Conservation (phyloP, 495 filamentous ascomycete genomes). For the Aspergillus coremiiformis region DNA sequence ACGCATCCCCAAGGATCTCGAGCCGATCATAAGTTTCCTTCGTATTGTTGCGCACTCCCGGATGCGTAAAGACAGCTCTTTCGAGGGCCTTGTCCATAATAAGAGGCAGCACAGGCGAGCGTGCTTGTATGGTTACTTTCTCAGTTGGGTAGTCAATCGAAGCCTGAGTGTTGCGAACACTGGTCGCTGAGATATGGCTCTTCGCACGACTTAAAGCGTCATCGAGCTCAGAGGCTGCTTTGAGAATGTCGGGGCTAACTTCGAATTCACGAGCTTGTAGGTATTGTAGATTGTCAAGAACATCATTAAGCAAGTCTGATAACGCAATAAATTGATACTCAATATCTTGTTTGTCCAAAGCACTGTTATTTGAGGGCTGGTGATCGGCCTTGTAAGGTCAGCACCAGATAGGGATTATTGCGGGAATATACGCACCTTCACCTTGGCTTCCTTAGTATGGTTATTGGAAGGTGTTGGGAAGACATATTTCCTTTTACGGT, state of each 20-base stretch:
- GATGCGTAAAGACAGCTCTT: constrained; percentile 61
- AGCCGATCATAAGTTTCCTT: constrained; percentile 55
- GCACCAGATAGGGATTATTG: not conserved
- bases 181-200: not conserved
- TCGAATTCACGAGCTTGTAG: constrained; percentile 2
- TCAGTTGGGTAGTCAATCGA: not conserved
- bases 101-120: constrained; percentile 49
- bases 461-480: constrained; percentile 1
- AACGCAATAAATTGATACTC: constrained; percentile 8
- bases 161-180: not conserved
- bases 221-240: constrained; percentile 18
- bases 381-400: not conserved
- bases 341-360: not conserved
- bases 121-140: not conserved
- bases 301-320: constrained; percentile 5
- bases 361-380: not conserved
- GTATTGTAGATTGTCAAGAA: constrained; percentile 10
- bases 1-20: constrained; percentile 71
- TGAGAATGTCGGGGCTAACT: constrained; percentile 17
- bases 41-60: constrained; percentile 33
- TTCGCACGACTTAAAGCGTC: constrained; percentile 14
- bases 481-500: constrained; percentile 15
- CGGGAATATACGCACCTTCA: constrained; percentile 2
- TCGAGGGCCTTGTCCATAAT: constrained; percentile 51
- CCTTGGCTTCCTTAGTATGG: constrained; percentile 4